Conservation (phyloP, 2,329 filamentous ascomycete genomes). For the Xylaria sp. region DNA sequence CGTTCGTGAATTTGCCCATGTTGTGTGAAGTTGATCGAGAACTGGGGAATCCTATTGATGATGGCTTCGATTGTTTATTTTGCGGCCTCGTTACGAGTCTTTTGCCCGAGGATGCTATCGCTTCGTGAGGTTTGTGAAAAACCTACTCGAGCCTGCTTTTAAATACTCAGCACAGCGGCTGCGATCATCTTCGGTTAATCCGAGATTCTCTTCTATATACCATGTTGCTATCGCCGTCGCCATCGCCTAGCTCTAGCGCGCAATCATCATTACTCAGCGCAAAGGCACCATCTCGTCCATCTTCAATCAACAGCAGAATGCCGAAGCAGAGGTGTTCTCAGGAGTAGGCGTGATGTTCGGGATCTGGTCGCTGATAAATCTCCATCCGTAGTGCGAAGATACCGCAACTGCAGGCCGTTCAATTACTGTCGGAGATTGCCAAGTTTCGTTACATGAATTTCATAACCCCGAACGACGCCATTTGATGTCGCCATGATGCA, state of each 20-base stretch:
- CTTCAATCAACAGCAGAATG: background rate
- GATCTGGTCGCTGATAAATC: conserved; percentile 5
- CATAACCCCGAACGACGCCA: no score
- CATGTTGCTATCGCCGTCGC: background rate
- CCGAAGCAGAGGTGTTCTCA: background rate
- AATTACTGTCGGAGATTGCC: no score
- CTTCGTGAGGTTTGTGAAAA: background rate
- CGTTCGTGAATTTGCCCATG: conserved; percentile 44
- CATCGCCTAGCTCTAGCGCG: background rate
- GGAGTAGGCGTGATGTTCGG: background rate
- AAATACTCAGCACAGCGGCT: conserved; percentile 1
- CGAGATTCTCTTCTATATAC: background rate
- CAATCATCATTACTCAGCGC: conserved; percentile 13
- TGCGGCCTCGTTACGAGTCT: background rate
- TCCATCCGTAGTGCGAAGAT: no score
- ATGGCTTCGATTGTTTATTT: background rate
- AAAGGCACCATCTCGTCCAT: background rate
- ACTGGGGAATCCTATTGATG: background rate
- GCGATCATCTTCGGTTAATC: background rate
- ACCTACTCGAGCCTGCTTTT: conserved; percentile 1
- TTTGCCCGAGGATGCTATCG: background rate
- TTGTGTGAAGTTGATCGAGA: conserved; percentile 2
- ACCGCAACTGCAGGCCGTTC: no score
- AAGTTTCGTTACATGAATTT: no score
- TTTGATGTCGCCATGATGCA: no score